phyloP scores from a whole-genome alignment of 805 yeast genomes.

The Barnettozyma pratensis region DNA sequence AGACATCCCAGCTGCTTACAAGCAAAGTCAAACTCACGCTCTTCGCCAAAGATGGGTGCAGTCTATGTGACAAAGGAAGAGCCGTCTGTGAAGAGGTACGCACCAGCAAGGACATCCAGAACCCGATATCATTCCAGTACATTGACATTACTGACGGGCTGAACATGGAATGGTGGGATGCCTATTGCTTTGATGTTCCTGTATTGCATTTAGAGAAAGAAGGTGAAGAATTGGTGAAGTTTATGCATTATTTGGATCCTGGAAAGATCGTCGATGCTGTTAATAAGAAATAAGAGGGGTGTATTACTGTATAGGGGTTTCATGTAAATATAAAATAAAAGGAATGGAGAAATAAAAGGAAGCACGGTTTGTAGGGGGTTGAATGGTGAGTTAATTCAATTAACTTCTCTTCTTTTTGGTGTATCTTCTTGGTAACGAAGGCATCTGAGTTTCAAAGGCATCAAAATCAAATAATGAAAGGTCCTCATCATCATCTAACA shows the following conservation, averaged over 20 bases:
- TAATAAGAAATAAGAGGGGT: slow-evolving; percentile 9
- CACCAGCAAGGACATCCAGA: slow-evolving; percentile 22
- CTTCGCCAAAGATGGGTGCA: slow-evolving; percentile 67
- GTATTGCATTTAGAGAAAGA: slow-evolving; percentile 62
- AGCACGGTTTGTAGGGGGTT: neutral
- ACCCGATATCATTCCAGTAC: slow-evolving; percentile 31
- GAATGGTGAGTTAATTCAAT: neutral
- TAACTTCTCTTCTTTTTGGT: slow-evolving; percentile 20
- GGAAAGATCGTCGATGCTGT: slow-evolving; percentile 52
- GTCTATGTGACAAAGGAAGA: slow-evolving; percentile 63
- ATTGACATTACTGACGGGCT: slow-evolving; percentile 57
- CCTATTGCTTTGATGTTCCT: slow-evolving; percentile 74
- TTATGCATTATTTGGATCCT: slow-evolving; percentile 62
- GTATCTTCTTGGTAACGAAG: slow-evolving; percentile 17
- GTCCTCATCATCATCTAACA: slow-evolving; percentile 26
- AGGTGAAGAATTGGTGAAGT: slow-evolving; percentile 45
- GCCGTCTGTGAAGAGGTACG: slow-evolving; percentile 41
- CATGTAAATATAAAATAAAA: neutral
- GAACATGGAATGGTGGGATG: slow-evolving; percentile 62
- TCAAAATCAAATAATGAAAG: slow-evolving; percentile 23
- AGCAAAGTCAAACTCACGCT: slow-evolving; percentile 40
- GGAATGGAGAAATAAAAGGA: neutral
- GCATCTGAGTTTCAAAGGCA: slow-evolving; percentile 5
- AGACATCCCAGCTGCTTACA: neutral
- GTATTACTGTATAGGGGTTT: too few species aligned